Evolutionary conservation across 2,329 filamentous ascomycete genomes (phyloP), one percentile per base, ranked within the genome.

Genomic region (Pyricularia grisea): DNA sequence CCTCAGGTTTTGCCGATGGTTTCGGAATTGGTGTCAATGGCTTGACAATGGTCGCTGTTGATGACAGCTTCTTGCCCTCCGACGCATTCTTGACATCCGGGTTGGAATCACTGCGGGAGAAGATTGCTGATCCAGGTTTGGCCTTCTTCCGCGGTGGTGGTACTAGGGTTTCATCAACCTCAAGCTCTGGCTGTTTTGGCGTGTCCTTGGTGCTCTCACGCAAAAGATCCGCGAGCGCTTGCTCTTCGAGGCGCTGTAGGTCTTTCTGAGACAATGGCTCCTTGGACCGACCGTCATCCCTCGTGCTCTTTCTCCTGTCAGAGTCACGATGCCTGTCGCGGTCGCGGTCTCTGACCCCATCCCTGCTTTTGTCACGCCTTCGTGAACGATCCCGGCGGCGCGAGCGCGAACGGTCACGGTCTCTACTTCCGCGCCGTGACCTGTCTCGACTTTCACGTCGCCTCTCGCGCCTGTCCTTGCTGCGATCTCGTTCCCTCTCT

Each of bases 221-320:
- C 14, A 88, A 76, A 17, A 88, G 80, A 70, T 88, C 84, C 25
- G 83, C 84, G 70, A 88, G 77, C 1, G 86, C 86, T 72, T 87
- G 84, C 73, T 84, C 82, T 73, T 88, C 86, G 9, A 88, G 80
- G 23, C 82, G 80, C 68, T 87, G 83, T 30, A 85, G 82, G 58
- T 88, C 85, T 72, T 88, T 86, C 70, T 87, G 84, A 7, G 85
- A 84, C 12, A 88, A 80, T 66, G 84, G 80, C 73, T 87, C 83
- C 75, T 85, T 84, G 60, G 81, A 75, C 20, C 72, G 73, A 42
- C 71, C 71, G 20, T 78, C 80, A 28, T 78, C 79, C 72, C 77
- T 78, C 50, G 74, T 70, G 68, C 76, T 77, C 61, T 74, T 75
- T 65, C 78, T 76, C 55, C 55, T 68, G 14, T 63, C 70, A 69